phyloP scores from a whole-genome alignment of 1,284 basidiomycete genomes.

The Moniliella sp. region DNA sequence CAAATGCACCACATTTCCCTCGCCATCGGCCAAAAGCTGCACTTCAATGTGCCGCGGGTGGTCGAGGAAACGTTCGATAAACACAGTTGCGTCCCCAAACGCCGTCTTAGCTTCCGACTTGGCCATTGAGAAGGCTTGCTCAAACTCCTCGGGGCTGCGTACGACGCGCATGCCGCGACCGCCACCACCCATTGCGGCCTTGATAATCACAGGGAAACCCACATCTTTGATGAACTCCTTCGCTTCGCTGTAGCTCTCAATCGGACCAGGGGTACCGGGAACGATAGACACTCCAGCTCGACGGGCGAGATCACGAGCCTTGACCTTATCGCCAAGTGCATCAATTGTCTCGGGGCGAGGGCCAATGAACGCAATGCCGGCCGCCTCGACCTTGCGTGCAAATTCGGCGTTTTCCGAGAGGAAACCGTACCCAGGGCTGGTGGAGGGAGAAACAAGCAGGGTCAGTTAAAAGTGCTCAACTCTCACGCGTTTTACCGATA shows the following conservation, averaged over 20 bases:
- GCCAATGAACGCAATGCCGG: slow-evolving; percentile 89
- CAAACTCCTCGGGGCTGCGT: slow-evolving; percentile 69
- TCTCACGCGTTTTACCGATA: too few species aligned
- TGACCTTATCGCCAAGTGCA: slow-evolving; percentile 92
- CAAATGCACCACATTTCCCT: slow-evolving; percentile 82
- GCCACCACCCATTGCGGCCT: slow-evolving; percentile 94
- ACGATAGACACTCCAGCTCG: slow-evolving; percentile 60
- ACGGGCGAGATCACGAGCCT: slow-evolving; percentile 42
- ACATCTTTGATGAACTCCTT: slow-evolving; percentile 75
- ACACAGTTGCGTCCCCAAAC: slow-evolving; percentile 92
- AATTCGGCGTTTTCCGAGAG: slow-evolving; percentile 88
- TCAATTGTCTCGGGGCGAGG: slow-evolving; percentile 91
- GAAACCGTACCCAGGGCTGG: slow-evolving; percentile 59
- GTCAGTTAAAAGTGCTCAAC: too few species aligned
- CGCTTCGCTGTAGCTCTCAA: slow-evolving; percentile 60
- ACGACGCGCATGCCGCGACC: slow-evolving; percentile 98
- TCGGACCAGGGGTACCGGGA: slow-evolving; percentile 85
- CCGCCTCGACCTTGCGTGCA: slow-evolving; percentile 84
- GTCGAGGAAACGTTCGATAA: slow-evolving; percentile 83
- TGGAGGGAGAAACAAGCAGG: too few species aligned
- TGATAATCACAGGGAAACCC: slow-evolving; percentile 82
- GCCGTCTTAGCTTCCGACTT: slow-evolving; percentile 84
- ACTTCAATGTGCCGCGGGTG: slow-evolving; percentile 92
- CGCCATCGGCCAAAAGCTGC: slow-evolving; percentile 69
- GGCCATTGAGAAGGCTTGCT: slow-evolving; percentile 72